Conservation (phyloP, 2,329 filamentous ascomycete genomes). For the Cryphonectria parasitica region DNA sequence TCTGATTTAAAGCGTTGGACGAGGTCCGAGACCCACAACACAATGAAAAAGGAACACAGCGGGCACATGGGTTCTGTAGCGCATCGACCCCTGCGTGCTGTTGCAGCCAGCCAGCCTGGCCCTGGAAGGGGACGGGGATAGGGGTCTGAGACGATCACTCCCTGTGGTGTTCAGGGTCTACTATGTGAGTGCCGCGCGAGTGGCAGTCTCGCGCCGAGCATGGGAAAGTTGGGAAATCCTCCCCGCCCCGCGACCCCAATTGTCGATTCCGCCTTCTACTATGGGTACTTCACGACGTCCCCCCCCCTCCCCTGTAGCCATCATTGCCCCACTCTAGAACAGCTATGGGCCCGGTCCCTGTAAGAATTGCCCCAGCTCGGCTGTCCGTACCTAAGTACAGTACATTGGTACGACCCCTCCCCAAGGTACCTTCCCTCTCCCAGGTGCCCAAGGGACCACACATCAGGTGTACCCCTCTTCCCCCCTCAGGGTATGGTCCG, state of each 20-base stretch:
- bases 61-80: background rate
- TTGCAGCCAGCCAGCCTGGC: background rate
- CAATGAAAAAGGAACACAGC: conserved; percentile 6
- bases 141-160: background rate
- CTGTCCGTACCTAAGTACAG: background rate
- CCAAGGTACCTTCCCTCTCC: background rate
- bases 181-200: conserved; percentile 3
- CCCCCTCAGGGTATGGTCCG: background rate
- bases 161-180: background rate
- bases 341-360: background rate
- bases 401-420: background rate
- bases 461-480: background rate
- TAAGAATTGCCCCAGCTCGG: background rate
- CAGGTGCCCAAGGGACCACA: conserved; percentile 6
- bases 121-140: no score
- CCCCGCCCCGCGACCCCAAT: conserved; percentile 8
- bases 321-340: background rate
- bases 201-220: conserved; percentile 2
- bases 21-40: background rate
- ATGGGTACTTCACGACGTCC: conserved; percentile 7
- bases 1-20: conserved; percentile 12
- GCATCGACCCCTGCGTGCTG: conserved; percentile 5
- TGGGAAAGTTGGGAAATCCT: conserved; percentile 9
- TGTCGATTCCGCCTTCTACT: conserved; percentile 15
- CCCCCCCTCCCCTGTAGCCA: background rate